These are phyloP conservation scores for Flaveria linearis DNA, from an alignment of 129 eudicot genomes.

Conservation along the genomic window DNA sequence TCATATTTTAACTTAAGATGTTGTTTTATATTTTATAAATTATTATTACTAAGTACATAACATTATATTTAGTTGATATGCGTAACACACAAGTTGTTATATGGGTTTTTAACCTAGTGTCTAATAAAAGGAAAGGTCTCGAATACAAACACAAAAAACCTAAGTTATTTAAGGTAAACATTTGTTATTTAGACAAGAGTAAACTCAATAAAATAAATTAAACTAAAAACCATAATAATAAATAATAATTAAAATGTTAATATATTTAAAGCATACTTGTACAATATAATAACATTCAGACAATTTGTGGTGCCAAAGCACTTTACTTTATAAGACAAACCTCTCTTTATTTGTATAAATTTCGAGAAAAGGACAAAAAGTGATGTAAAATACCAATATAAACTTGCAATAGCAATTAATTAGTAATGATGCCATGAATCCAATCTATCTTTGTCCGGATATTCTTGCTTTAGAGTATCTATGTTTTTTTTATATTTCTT, in stretches of 20 bases:
- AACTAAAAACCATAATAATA: not conserved
- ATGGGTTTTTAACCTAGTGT: too few species aligned
- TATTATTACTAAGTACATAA: too few species aligned
- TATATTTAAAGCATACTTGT: not conserved
- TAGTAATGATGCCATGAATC: too few species aligned
- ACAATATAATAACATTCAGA: not conserved
- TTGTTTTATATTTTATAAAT: too few species aligned
- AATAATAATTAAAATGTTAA: not conserved
- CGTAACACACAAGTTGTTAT: too few species aligned
- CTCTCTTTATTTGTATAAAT: not conserved
- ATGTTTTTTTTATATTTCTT: too few species aligned
- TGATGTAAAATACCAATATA: conserved; percentile 9
- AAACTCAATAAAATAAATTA: not conserved
- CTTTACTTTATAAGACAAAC: conserved; percentile 13
- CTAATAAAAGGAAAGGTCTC: too few species aligned
- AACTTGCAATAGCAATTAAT: too few species aligned
- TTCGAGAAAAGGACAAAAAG: conserved; percentile 15
- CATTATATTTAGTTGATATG: too few species aligned
- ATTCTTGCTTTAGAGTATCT: too few species aligned
- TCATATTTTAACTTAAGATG: too few species aligned
- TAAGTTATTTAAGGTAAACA: not conserved
- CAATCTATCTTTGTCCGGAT: too few species aligned
- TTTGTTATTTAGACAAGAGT: not conserved
- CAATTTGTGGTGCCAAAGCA: conserved; percentile 9
- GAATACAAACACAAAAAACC: not conserved